Evolutionary conservation across 768 basidiomycete species (phyloP), one percentile per base, ranked within the genome.

Genomic region (Boletus sensibilis): DNA sequence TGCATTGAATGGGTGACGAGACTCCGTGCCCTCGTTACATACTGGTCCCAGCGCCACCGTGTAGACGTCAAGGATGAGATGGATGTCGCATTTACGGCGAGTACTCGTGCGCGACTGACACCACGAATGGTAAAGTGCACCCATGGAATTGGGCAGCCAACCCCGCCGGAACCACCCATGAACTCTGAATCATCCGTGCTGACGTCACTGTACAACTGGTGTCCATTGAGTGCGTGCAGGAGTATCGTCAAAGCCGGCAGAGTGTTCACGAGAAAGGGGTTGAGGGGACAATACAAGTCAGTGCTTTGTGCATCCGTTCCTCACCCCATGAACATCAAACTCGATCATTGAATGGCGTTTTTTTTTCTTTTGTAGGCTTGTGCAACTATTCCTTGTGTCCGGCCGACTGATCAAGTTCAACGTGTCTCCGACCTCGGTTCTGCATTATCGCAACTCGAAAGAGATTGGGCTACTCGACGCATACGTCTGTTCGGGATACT

Each of bases 1-100:
- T 90, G 90, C 0, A 67, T 86, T 48, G 94, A 98, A 66, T 98
- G 95, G 96, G 84, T 97, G 47, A 79, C 83, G 48, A 80, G 86
- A 39, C 80, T 98, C 5, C 82, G 82, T 18, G 81, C 81, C 27
- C 78, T 95, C 34, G 72, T 87, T 39, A 68, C 75, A 4, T 98
- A 94, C 67, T 98, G 94, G 94, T 85, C 80, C 52, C 78, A 82
- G 44, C 81, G 87, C 21, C 88, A 94, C 63, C 81, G 82, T 25
- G 76, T 80, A 41, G 93, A 95, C 65, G 87, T 92, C 14, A 78
- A 78, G 57, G 80, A 87, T 54, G 91, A 92, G 70, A 94, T 94
- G 85, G 85, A 91, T 54, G 73, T 92, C 39, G 82, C 85, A 18
- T 83, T 86, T 67, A 72, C 61, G 20, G 67, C 66, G 35, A 68